Evolutionary conservation across 352 stramenopile genomes (phyloP).

Genomic region (Nothophytophthora sp.): DNA sequence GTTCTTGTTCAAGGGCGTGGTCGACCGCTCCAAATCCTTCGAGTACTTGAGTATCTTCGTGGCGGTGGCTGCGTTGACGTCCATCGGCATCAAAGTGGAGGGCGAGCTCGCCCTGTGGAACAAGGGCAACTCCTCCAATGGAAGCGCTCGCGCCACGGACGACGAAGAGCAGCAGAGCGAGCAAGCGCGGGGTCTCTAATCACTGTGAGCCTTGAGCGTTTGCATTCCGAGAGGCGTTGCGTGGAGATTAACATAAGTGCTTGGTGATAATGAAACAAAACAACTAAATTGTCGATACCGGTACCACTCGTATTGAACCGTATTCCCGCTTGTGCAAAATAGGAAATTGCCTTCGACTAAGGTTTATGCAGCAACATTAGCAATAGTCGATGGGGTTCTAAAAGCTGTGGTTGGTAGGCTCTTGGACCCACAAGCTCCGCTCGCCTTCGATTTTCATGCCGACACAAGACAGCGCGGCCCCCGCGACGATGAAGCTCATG

Average conservation of each 20-base stretch:
- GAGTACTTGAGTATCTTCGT: slow-evolving; percentile 39
- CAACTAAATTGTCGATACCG: no score
- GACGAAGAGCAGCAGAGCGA: background rate
- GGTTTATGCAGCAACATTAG: no score
- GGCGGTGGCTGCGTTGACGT: slow-evolving; percentile 10
- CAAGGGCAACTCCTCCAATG: background rate
- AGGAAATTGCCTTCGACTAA: no score
- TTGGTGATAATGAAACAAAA: no score
- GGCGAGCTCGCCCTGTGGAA: slow-evolving; percentile 17
- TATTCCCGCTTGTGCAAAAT: no score
- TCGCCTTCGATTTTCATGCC: slow-evolving; percentile 5
- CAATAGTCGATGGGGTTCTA: no score
- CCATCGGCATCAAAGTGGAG: slow-evolving; percentile 13
- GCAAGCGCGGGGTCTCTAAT: background rate
- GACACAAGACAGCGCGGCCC: slow-evolving; percentile 2
- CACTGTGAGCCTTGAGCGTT: background rate
- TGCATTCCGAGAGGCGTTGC: no score
- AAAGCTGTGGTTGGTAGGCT: no score
- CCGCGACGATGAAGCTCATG: slow-evolving; percentile 8
- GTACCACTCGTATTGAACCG: no score
- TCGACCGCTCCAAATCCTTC: slow-evolving; percentile 24
- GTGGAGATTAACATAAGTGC: no score
- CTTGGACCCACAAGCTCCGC: slow-evolving; percentile 4
- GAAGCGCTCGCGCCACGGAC: background rate
- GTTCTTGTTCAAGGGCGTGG: slow-evolving; percentile 41